A percentile compares a stretch with the other conserved stretches of the same genome.
These are phyloP conservation scores for Glycyrrhiza uralensis DNA, from an alignment of 306 rosid species.

Conservation along the genomic window DNA sequence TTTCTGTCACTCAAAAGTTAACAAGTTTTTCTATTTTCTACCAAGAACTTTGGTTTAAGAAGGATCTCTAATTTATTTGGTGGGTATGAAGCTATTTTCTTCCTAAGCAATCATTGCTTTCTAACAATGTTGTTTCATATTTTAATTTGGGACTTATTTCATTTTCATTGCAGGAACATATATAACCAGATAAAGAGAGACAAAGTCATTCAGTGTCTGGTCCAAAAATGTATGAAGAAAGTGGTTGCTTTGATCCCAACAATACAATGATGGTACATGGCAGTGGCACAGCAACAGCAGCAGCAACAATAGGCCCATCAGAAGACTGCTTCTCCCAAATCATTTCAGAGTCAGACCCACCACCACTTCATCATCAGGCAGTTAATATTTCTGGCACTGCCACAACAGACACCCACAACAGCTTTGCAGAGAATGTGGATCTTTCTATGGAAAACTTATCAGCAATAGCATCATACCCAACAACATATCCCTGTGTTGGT, in stretches of 20 bases:
- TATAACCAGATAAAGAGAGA: not conserved
- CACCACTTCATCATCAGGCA: too few relatives aligned
- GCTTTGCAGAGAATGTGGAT: conserved; percentile 20
- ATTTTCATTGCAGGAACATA: not conserved
- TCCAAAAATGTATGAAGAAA: conserved; percentile 28
- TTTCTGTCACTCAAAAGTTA: not conserved
- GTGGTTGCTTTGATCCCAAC: conserved; percentile 23
- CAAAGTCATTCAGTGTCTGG: not conserved
- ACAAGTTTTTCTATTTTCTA: not conserved
- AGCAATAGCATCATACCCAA: too few relatives aligned
- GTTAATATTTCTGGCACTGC: conserved; percentile 6
- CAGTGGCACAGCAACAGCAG: too few relatives aligned
- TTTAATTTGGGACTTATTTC: not conserved
- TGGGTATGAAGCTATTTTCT: not conserved
- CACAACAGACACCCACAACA: not conserved
- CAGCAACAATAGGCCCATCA: not conserved
- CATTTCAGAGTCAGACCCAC: conserved; percentile 3
- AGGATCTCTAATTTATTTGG: not conserved
- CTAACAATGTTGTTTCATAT: too few relatives aligned
- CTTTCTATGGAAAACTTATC: conserved; percentile 13
- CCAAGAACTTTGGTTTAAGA: not conserved
- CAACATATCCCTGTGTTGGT: not conserved
- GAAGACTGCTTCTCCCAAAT: conserved; percentile 26
- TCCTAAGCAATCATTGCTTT: not conserved
- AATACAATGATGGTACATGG: conserved; percentile 15